These are phyloP conservation scores for Phialemoniopsis sp. DNA, from an alignment of 2,329 filamentous ascomycete genomes.

Conservation along the genomic window DNA sequence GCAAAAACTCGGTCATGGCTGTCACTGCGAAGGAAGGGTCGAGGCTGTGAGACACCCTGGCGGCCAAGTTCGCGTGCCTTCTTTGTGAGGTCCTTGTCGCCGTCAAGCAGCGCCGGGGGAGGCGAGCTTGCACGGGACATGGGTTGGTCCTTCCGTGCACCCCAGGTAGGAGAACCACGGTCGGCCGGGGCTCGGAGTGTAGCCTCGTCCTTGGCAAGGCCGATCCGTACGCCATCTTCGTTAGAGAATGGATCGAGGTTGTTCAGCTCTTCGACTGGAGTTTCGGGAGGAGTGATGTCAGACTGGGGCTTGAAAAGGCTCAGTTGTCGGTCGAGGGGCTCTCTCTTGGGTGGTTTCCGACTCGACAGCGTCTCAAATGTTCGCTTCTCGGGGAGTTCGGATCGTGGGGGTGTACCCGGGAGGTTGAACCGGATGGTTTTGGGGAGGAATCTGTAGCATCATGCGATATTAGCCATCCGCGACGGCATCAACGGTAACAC, in stretches of 20 bases:
- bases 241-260: constrained; percentile 49
- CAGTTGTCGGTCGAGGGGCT: constrained; percentile 32
- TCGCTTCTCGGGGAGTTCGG: constrained; percentile 22
- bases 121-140: constrained; percentile 69
- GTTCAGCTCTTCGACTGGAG: constrained; percentile 42
- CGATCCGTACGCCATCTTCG: constrained; percentile 53
- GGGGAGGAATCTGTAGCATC: constrained; percentile 75
- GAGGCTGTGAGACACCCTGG: constrained; percentile 54
- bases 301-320: constrained; percentile 48
- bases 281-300: constrained; percentile 51
- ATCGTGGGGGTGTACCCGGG: constrained; percentile 44
- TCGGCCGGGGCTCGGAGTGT: constrained; percentile 60
- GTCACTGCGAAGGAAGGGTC: constrained; percentile 47
- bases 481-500: no score
- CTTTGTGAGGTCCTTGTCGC: constrained; percentile 45
- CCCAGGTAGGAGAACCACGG: constrained; percentile 74
- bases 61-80: constrained; percentile 56
- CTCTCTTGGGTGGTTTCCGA: constrained; percentile 14
- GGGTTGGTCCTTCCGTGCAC: constrained; percentile 71
- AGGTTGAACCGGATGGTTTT: constrained; percentile 87
- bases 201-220: constrained; percentile 36
- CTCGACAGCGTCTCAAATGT: constrained; percentile 9
- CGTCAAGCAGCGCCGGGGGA: constrained; percentile 73
- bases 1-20: constrained; percentile 70
- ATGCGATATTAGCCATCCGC: constrained; percentile 5